phyloP scores from a whole-genome alignment of 768 basidiomycete genomes.

The Dioszegia crocea region DNA sequence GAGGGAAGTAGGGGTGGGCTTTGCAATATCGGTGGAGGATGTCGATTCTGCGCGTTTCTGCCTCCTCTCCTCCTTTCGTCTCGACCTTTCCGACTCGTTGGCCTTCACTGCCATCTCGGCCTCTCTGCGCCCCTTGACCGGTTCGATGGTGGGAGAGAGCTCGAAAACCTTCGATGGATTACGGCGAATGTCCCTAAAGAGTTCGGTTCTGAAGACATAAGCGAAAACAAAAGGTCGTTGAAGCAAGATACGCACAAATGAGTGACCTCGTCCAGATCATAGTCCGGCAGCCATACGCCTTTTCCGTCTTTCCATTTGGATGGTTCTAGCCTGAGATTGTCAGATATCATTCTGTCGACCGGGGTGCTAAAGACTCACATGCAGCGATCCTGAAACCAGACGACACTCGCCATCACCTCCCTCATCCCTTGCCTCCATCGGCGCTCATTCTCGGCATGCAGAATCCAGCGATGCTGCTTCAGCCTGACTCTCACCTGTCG shows the following conservation, averaged over 20 bases:
- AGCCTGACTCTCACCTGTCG: constrained; percentile 3
- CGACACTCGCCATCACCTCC: constrained; percentile 4
- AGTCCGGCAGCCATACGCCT: constrained; percentile 7
- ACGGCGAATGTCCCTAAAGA: constrained; percentile 17
- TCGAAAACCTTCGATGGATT: constrained; percentile 4
- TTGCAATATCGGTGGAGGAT: background rate
- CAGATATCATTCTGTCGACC: background rate
- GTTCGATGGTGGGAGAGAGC: background rate
- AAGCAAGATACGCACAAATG: constrained; percentile 5
- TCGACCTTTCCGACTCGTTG: constrained; percentile 13
- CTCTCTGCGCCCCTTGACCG: constrained; percentile 14
- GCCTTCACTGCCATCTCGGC: constrained; percentile 8
- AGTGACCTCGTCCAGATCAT: background rate
- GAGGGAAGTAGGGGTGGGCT: too few relatives aligned
- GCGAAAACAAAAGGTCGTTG: too few relatives aligned
- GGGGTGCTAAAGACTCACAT: constrained; percentile 17
- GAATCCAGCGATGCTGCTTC: constrained; percentile 15
- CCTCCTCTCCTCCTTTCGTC: constrained; percentile 7
- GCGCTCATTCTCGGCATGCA: constrained; percentile 28
- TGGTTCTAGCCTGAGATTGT: background rate
- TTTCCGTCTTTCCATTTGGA: background rate
- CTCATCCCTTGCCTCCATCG: constrained; percentile 21
- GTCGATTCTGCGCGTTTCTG: background rate
- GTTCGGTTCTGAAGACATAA: constrained; percentile 4
- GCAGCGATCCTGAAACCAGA: constrained; percentile 13